These are phyloP conservation scores for Vitis hybrid DNA, from an alignment of 177 flowering plant genomes.

Conservation along the genomic window DNA sequence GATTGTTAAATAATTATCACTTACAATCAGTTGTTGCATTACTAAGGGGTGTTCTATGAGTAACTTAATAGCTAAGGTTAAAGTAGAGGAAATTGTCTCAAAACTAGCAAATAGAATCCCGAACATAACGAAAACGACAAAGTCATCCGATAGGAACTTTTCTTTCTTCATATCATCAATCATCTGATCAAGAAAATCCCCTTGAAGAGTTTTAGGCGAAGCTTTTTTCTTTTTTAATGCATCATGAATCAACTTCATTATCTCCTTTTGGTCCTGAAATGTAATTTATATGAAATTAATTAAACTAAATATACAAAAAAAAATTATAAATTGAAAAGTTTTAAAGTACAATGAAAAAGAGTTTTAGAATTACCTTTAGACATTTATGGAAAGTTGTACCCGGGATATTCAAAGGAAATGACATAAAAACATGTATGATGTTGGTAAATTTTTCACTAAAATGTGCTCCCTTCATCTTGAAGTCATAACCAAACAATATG, in stretches of 20 bases:
- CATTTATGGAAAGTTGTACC: slow-evolving; percentile 22
- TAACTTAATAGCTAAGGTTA: slow-evolving; percentile 19
- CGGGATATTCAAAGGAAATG: slow-evolving; percentile 28
- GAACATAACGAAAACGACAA: slow-evolving; percentile 19
- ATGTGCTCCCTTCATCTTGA: neutral
- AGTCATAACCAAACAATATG: slow-evolving; percentile 16
- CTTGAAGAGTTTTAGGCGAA: neutral
- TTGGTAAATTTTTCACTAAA: slow-evolving; percentile 14
- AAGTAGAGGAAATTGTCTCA: slow-evolving; percentile 25
- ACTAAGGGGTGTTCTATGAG: slow-evolving; percentile 29
- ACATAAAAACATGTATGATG: slow-evolving; percentile 7
- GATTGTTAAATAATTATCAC: neutral
- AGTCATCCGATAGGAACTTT: slow-evolving; percentile 16
- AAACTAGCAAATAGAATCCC: slow-evolving; percentile 29
- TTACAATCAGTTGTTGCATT: slow-evolving; percentile 23
- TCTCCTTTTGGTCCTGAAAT: slow-evolving; percentile 2
- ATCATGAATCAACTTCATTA: neutral
- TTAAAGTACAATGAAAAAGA: too few relatives aligned
- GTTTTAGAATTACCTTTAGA: slow-evolving; percentile 15
- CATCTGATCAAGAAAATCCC: slow-evolving; percentile 26
- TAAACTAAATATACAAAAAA: too few relatives aligned
- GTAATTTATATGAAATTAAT: neutral
- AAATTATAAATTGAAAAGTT: too few relatives aligned
- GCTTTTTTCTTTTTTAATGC: slow-evolving; percentile 2
- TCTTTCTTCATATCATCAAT: slow-evolving; percentile 16